Evolutionary conservation across 2,329 filamentous ascomycete species (phyloP).

Genomic region (Aureobasidium mangrovei): DNA sequence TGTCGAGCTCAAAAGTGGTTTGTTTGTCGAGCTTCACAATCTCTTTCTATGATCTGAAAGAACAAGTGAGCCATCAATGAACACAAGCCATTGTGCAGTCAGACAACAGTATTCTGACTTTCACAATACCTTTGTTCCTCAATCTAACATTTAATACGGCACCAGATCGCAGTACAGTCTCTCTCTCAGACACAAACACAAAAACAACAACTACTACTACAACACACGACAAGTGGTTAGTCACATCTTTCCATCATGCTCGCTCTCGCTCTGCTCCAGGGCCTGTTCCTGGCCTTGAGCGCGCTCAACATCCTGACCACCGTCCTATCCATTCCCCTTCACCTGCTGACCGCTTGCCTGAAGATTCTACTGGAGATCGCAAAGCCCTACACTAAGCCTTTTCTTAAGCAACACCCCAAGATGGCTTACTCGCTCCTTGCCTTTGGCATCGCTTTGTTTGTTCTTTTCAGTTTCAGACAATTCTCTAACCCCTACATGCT

Average conservation of each 20-base stretch:
- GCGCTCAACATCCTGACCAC: background rate
- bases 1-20: too few species aligned
- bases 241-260: background rate
- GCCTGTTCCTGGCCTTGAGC: too few species aligned
- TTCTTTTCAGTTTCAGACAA: background rate
- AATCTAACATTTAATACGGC: background rate
- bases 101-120: background rate
- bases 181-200: conserved; percentile 3
- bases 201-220: background rate
- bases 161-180: background rate
- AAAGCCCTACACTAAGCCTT: conserved; percentile 2
- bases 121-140: background rate
- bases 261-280: background rate
- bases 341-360: background rate
- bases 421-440: background rate
- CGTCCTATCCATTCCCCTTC: background rate
- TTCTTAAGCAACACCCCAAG: background rate
- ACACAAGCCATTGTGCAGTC: background rate
- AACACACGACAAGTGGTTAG: background rate
- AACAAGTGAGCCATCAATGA: background rate
- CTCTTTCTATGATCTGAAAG: background rate
- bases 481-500: conserved; percentile 6
- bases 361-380: background rate
- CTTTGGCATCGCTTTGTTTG: background rate
- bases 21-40: background rate